Percentiles rank a stretch among this genome's conserved stretches.
Conservation (phyloP, 108 stramenopile species). For the Cyclotella kingstonii region DNA sequence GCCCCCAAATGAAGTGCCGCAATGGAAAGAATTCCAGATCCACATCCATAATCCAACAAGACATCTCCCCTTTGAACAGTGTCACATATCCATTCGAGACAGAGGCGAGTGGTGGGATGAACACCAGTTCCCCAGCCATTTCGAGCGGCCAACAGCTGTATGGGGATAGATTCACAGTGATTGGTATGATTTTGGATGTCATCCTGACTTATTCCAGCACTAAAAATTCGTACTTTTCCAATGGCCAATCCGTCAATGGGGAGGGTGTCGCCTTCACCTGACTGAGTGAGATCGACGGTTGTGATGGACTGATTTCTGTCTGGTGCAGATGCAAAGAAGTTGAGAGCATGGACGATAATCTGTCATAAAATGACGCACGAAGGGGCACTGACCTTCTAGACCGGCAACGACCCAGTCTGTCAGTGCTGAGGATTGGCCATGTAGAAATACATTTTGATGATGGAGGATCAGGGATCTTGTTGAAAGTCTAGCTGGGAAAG, state of each 20-base stretch:
- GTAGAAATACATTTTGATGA: no score
- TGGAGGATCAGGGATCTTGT: no score
- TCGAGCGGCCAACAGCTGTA: constrained; percentile 16
- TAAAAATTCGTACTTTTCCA: constrained; percentile 36
- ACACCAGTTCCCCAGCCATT: constrained; percentile 66
- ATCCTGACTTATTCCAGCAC: constrained; percentile 15
- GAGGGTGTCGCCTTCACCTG: constrained; percentile 51
- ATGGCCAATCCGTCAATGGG: constrained; percentile 40
- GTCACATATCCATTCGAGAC: constrained; percentile 55
- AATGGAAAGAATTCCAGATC: constrained; percentile 71
- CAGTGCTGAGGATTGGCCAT: constrained; percentile 21
- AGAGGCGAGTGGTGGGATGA: constrained; percentile 75
- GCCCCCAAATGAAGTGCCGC: constrained; percentile 47
- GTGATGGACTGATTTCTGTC: constrained; percentile 28
- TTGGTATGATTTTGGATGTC: background rate
- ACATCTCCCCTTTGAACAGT: constrained; percentile 13
- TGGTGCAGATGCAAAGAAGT: background rate
- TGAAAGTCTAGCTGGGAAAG: no score
- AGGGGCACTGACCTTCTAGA: constrained; percentile 19
- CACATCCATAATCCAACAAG: constrained; percentile 73
- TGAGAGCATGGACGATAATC: background rate
- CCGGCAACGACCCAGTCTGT: constrained; percentile 51
- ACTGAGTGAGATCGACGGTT: constrained; percentile 25
- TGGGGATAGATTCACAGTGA: constrained; percentile 23
- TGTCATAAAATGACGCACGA: background rate